Conservation (phyloP, 176 grass and related monocot genomes). For the Miscanthus lutarioriparius region DNA sequence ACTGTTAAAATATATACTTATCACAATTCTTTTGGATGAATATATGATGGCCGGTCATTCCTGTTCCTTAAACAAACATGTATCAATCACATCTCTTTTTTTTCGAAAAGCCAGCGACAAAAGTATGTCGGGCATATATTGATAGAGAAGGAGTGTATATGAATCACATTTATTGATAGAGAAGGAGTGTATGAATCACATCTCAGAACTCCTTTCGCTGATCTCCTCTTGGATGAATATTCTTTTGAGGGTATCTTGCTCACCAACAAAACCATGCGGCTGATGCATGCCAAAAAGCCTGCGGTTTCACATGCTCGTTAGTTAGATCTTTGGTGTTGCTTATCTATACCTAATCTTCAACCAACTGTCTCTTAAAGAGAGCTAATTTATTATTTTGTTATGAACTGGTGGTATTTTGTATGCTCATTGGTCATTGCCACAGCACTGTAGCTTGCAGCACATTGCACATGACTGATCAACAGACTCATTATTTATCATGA, state of each 20-base stretch:
- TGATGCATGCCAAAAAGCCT: conserved; percentile 29
- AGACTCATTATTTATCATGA: neutral
- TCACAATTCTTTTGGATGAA: too few species aligned
- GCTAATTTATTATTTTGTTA: neutral
- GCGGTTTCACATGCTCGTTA: conserved; percentile 19
- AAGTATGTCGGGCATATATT: too few species aligned
- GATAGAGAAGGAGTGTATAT: too few species aligned
- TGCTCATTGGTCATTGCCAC: neutral
- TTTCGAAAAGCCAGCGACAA: too few species aligned
- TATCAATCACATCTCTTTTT: too few species aligned
- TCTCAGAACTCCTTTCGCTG: neutral
- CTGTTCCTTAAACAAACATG: too few species aligned
- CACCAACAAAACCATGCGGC: neutral
- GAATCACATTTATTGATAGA: too few species aligned
- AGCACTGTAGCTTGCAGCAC: neutral
- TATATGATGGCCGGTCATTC: too few species aligned
- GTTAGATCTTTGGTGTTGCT: neutral
- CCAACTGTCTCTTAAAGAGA: neutral
- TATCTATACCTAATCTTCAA: neutral
- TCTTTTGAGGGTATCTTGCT: neutral
- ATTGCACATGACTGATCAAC: neutral
- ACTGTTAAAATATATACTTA: too few species aligned
- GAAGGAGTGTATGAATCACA: neutral
- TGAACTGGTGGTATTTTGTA: neutral
- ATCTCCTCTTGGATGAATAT: neutral